Base-by-base conservation (phyloP, 2,329 filamentous ascomycete genomes). In the Fusarium duplospermum region DNA sequence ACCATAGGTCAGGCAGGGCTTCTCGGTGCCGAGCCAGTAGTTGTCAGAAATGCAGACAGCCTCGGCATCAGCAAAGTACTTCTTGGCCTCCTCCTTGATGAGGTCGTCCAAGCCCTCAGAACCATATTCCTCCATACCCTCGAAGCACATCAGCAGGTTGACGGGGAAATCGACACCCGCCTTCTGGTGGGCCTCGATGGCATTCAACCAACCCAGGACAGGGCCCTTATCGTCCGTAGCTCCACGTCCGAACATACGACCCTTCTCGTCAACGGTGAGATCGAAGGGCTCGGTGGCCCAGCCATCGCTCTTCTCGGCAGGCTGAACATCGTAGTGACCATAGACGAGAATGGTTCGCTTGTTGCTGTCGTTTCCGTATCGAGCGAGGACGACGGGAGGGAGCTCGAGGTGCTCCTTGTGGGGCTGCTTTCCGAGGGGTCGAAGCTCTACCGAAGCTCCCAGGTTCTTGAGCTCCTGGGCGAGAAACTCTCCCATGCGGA, bases 101-200 rank as follows among this genome's bases (percentile, higher is more conserved):
- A 98, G 93, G 78, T 98, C 96, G 80, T 99, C 96, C 64, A 99
- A 89, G 40, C 96, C 96, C 82, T 98, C 96, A 0, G 95, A 98
- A 60, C 96, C 96, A 82, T 97, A 98, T 87, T 99, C 96, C 86
- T 99, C 96, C 96, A 99, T 99, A 58, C 96, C 96, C 88, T 99
- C 96, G 79, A 99, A 98, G 88, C 96, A 99, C 94, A 98, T 98
- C 74, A 99, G 90, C 76, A 99, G 89, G 86, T 99, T 99, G 81
- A 99, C 96, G 10, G 96, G 96, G 82, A 99, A 94, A 61, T 98
- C 96, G 54, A 98, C 88, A 66, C 94, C 94, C 38, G 95, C 95
- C 88, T 97, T 96, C 84, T 98, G 93, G 87, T 99, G 96, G 47
- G 96, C 95, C 86, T 99, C 95, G 75, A 99, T 98, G 76, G 95